phyloP scores from a whole-genome alignment of 805 yeast species.

The Wickerhamomyces tratensis region DNA sequence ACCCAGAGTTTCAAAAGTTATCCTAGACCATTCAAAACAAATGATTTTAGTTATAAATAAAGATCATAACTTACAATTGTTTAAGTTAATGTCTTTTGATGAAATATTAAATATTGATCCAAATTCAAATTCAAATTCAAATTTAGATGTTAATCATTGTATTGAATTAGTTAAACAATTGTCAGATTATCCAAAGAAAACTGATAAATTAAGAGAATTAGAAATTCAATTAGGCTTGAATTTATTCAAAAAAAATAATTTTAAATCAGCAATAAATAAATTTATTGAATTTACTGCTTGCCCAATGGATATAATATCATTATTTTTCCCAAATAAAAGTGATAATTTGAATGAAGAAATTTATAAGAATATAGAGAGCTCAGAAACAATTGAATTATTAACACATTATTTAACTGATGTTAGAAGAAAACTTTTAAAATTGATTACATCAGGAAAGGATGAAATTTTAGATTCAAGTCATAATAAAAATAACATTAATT shows the following conservation, averaged over 20 bases:
- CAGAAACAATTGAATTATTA: conserved; percentile 20
- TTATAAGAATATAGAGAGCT: background rate
- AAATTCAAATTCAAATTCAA: conserved; percentile 25
- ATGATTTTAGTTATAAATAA: too few relatives aligned
- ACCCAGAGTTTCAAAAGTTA: conserved; percentile 4
- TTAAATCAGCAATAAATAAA: conserved; percentile 27
- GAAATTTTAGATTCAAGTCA: background rate
- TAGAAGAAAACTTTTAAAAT: conserved; percentile 32
- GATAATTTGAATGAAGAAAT: conserved; percentile 1
- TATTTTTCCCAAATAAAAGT: conserved; percentile 32
- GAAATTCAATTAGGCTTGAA: conserved; percentile 30
- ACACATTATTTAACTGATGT: conserved; percentile 37
- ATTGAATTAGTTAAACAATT: conserved; percentile 30
- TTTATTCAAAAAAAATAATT: conserved; percentile 20
- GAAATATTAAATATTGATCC: background rate
- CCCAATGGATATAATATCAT: conserved; percentile 39
- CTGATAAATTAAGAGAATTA: conserved; percentile 30
- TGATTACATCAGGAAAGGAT: conserved; percentile 10
- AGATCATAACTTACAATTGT: too few relatives aligned
- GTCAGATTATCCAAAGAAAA: conserved; percentile 18
- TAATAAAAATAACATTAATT: background rate
- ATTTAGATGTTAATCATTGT: conserved; percentile 9
- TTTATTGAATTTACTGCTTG: conserved; percentile 51
- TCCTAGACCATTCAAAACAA: too few relatives aligned
- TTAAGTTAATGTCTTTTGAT: background rate